Percentiles rank a stretch among this genome's conserved stretches.
phyloP scores from a whole-genome alignment of 306 rosid species.

The Morella rubra region DNA sequence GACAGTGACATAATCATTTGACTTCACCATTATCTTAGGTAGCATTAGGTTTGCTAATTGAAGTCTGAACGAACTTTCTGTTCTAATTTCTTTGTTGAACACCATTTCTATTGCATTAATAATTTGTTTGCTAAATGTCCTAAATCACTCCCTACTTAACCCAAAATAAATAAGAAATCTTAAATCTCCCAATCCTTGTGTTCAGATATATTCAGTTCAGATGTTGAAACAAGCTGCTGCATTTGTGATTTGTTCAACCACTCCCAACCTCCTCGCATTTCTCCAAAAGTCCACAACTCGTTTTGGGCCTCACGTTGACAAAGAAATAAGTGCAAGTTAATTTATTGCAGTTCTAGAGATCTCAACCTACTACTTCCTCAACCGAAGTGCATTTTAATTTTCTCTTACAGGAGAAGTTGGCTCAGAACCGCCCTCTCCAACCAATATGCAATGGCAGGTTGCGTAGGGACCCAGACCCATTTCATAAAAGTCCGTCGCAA shows the following conservation, averaged over 20 bases:
- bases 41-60: constrained; percentile 32
- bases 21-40: constrained; percentile 11
- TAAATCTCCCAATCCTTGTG: too few species aligned
- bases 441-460: constrained; percentile 1
- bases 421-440: constrained; percentile 7
- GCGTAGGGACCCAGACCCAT: constrained; percentile 18
- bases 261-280: background rate
- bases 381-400: constrained; percentile 35
- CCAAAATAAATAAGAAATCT: background rate
- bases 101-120: background rate
- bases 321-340: background rate
- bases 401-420: constrained; percentile 34
- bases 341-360: background rate
- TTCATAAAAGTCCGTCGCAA: too few species aligned
- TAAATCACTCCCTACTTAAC: background rate
- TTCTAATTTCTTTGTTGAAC: background rate
- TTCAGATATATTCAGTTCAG: background rate
- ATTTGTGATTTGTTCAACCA: constrained; percentile 14
- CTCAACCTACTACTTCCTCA: constrained; percentile 29
- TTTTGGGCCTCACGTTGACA: background rate
- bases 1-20: constrained; percentile 15
- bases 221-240: constrained; percentile 11
- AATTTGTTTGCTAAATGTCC: background rate
- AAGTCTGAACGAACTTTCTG: constrained; percentile 26
- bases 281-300: background rate